phyloP scores from a whole-genome alignment of 2,329 filamentous ascomycete species.

The Diaporthe humulicola region DNA sequence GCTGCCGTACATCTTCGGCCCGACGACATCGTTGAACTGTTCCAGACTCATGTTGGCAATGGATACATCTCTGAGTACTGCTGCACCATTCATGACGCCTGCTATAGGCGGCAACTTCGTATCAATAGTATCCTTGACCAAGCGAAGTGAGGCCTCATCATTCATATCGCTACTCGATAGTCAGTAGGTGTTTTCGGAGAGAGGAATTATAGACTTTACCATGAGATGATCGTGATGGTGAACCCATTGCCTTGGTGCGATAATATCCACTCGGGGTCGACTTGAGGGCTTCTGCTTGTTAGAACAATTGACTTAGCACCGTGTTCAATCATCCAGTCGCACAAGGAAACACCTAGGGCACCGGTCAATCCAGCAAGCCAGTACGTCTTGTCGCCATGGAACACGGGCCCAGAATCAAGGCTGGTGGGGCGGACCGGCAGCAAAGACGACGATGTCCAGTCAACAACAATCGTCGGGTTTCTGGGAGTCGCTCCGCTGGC shows the following conservation, averaged over 20 bases:
- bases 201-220: neutral
- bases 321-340: constrained; percentile 53
- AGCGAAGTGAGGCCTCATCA: constrained; percentile 31
- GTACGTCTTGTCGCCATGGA: constrained; percentile 47
- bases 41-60: constrained; percentile 43
- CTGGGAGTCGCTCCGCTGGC: neutral
- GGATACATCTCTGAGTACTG: constrained; percentile 43
- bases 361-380: constrained; percentile 51
- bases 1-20: constrained; percentile 46
- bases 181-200: neutral
- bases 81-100: constrained; percentile 44
- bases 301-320: constrained; percentile 55
- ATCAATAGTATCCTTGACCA: constrained; percentile 33
- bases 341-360: constrained; percentile 52
- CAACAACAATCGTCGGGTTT: neutral
- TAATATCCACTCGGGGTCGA: constrained; percentile 47
- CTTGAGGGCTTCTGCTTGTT: constrained; percentile 53
- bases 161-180: constrained; percentile 36
- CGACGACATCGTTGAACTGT: constrained; percentile 39
- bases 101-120: constrained; percentile 40
- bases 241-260: neutral
- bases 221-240: neutral
- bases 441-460: neutral
- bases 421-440: neutral
- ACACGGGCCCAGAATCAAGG: neutral